A percentile compares a stretch with the other conserved stretches of the same genome.
Conservation (phyloP, 2,329 filamentous ascomycete species). For the Penicillium sp. region DNA sequence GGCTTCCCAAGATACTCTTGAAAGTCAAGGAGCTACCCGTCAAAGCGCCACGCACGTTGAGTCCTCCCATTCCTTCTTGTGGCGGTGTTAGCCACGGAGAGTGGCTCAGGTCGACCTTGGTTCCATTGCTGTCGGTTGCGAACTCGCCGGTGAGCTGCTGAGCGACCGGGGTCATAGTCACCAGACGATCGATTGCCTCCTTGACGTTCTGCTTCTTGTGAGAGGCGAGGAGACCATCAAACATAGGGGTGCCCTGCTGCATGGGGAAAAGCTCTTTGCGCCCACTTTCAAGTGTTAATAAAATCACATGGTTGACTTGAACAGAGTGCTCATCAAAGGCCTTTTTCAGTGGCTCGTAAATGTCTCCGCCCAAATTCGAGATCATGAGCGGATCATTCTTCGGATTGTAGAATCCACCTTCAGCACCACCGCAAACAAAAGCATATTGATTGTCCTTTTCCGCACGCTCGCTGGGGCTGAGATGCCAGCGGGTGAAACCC, state of each 20-base stretch:
- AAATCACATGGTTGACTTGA: slow-evolving; percentile 39
- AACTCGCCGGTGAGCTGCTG: slow-evolving; percentile 39
- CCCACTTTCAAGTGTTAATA: slow-evolving; percentile 42
- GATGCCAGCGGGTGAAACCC: slow-evolving; percentile 34
- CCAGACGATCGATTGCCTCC: slow-evolving; percentile 28
- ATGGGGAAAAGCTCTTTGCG: slow-evolving; percentile 43
- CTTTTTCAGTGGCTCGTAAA: slow-evolving; percentile 31
- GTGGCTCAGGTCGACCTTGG: slow-evolving; percentile 20
- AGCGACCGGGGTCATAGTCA: slow-evolving; percentile 30
- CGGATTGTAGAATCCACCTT: slow-evolving; percentile 32
- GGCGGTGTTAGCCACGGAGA: slow-evolving; percentile 22
- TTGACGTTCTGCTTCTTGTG: slow-evolving; percentile 23
- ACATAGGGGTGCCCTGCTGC: slow-evolving; percentile 34
- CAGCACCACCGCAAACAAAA: slow-evolving; percentile 16
- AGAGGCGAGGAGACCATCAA: slow-evolving; percentile 33
- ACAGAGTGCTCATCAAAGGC: slow-evolving; percentile 30
- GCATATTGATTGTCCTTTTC: slow-evolving; percentile 18
- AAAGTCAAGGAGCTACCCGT: slow-evolving; percentile 41
- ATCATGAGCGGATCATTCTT: slow-evolving; percentile 38
- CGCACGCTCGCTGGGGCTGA: slow-evolving; percentile 14
- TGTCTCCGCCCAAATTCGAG: slow-evolving; percentile 33
- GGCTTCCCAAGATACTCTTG: slow-evolving; percentile 39
- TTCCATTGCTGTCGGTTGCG: slow-evolving; percentile 30
- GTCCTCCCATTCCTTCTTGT: slow-evolving; percentile 28
- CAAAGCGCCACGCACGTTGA: slow-evolving; percentile 38